Evolutionary conservation across 345 rosid species (phyloP).

Genomic region (Salix udensis): DNA sequence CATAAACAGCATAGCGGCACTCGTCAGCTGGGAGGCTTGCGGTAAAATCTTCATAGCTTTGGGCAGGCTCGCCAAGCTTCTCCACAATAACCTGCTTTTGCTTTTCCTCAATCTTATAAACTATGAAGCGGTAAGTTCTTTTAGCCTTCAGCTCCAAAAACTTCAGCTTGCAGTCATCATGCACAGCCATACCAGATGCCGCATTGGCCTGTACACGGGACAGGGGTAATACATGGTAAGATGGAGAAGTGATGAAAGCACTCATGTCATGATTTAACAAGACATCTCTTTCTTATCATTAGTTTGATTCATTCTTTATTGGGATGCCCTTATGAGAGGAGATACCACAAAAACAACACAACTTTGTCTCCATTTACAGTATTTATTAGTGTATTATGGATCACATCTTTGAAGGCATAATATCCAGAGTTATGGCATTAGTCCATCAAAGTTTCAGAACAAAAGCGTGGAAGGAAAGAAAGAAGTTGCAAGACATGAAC

Average conservation of each 20-base stretch:
- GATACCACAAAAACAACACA: background rate
- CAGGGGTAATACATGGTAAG: background rate
- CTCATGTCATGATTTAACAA: background rate
- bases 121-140: constrained; percentile 31
- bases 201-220: constrained; percentile 23
- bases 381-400: background rate
- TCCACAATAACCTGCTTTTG: constrained; percentile 39
- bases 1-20: constrained; percentile 37
- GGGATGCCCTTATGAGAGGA: background rate
- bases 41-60: constrained; percentile 35
- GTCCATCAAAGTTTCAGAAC: background rate
- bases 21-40: constrained; percentile 34
- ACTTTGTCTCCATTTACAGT: background rate
- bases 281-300: background rate
- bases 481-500: background rate
- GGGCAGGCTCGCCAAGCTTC: constrained; percentile 36
- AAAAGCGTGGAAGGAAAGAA: background rate
- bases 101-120: constrained; percentile 40
- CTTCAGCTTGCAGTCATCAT: constrained; percentile 36
- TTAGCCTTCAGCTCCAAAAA: constrained; percentile 39
- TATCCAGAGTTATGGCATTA: background rate
- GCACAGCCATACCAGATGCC: constrained; percentile 40
- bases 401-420: background rate
- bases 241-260: background rate
- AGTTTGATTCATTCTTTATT: background rate